Percentiles rank a stretch among this genome's conserved stretches.
Evolutionary conservation across 164 flowering plant species (phyloP).

Genomic region (Vitis cinerea): DNA sequence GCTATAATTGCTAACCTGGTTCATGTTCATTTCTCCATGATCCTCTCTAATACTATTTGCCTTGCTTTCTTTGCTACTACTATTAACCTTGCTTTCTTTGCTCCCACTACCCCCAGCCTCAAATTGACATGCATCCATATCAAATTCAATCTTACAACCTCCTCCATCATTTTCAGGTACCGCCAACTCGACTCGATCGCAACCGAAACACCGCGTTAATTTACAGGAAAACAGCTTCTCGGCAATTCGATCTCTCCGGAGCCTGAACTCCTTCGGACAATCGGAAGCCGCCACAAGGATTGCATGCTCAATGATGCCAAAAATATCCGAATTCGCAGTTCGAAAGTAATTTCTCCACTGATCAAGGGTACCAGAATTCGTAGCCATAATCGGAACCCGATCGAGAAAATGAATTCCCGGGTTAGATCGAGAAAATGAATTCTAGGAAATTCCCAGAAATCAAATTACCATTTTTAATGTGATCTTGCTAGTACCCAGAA

Average conservation of each 20-base stretch:
- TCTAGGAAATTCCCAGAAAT: slow-evolving; percentile 16
- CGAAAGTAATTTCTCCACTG: slow-evolving; percentile 60
- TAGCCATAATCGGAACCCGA: slow-evolving; percentile 18
- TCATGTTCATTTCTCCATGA: slow-evolving; percentile 20
- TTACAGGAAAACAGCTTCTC: slow-evolving; percentile 55
- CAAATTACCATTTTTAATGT: slow-evolving; percentile 14
- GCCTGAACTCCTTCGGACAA: slow-evolving; percentile 53
- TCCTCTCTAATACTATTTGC: slow-evolving; percentile 44
- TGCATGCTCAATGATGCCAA: slow-evolving; percentile 55
- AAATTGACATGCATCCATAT: slow-evolving; percentile 23
- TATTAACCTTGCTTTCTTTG: slow-evolving; percentile 60
- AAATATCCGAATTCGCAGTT: slow-evolving; percentile 44
- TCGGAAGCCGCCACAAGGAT: slow-evolving; percentile 67
- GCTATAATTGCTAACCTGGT: slow-evolving; percentile 52
- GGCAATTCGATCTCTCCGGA: slow-evolving; percentile 56
- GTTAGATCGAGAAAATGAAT: slow-evolving; percentile 21
- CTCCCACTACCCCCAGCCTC: slow-evolving; percentile 38
- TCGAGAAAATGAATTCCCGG: slow-evolving; percentile 4
- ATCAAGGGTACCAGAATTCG: slow-evolving; percentile 29
- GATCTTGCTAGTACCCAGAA: slow-evolving; percentile 4
- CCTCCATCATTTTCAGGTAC: slow-evolving; percentile 36
- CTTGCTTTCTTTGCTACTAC: slow-evolving; percentile 48
- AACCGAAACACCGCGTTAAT: slow-evolving; percentile 40
- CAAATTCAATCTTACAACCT: slow-evolving; percentile 26
- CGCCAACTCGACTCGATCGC: slow-evolving; percentile 40